A percentile compares a stretch with the other conserved stretches of the same genome.
These are phyloP conservation scores for Globisporangium splendens DNA, from an alignment of 352 stramenopile species.

Conservation along the genomic window DNA sequence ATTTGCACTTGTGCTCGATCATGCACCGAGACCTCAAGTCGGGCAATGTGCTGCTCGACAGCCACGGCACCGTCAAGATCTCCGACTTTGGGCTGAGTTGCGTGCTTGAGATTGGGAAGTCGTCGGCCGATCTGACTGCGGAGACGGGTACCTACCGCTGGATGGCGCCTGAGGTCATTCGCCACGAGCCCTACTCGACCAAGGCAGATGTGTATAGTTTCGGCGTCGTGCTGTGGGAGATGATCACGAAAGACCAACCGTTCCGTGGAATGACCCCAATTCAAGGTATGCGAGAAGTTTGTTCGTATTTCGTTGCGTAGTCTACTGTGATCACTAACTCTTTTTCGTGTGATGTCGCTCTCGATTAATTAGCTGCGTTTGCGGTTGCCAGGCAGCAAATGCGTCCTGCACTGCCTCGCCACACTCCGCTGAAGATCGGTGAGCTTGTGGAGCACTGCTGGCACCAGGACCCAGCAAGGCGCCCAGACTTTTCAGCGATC, in stretches of 20 bases:
- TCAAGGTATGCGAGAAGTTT: constrained; percentile 43
- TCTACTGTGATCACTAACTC: too few species aligned
- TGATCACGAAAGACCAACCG: constrained; percentile 81
- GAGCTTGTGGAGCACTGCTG: constrained; percentile 83
- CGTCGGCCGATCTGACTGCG: constrained; percentile 74
- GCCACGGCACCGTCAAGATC: constrained; percentile 81
- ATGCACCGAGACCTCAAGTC: constrained; percentile 96
- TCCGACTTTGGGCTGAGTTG: constrained; percentile 88
- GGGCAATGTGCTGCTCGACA: constrained; percentile 91
- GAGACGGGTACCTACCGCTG: constrained; percentile 91
- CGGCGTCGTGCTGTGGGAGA: constrained; percentile 85
- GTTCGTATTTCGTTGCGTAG: constrained; percentile 1
- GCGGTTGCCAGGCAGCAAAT: constrained; percentile 81
- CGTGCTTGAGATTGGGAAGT: constrained; percentile 69
- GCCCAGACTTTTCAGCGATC: constrained; percentile 73
- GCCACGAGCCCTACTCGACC: constrained; percentile 91
- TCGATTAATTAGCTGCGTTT: constrained; percentile 80
- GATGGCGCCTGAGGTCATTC: constrained; percentile 95
- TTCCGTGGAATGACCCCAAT: constrained; percentile 83
- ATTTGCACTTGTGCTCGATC: constrained; percentile 92
- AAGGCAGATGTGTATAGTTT: constrained; percentile 96
- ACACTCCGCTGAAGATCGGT: constrained; percentile 79
- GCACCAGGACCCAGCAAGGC: constrained; percentile 72
- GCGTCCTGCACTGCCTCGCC: constrained; percentile 78
- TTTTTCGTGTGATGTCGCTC: not conserved